A percentile compares a stretch with the other conserved stretches of the same genome.
These are phyloP conservation scores for Amauroascus verrucosus DNA, from an alignment of 2,329 filamentous ascomycete species.

Conservation along the genomic window DNA sequence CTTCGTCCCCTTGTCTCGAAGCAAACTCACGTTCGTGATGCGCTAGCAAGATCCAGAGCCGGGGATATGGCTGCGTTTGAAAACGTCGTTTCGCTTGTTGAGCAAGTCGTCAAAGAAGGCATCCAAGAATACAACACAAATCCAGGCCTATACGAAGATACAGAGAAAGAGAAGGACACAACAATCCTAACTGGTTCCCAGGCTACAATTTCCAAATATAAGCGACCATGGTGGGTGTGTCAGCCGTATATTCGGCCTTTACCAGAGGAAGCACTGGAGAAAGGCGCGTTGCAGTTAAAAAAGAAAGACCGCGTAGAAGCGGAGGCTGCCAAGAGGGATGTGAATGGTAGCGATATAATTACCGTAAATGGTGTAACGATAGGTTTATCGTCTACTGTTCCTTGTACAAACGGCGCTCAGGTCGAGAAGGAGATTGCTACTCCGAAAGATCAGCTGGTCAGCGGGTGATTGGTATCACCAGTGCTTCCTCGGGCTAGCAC, in stretches of 20 bases:
- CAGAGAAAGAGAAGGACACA: constrained; percentile 25
- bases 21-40: constrained; percentile 76
- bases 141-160: constrained; percentile 28
- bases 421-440: constrained; percentile 1
- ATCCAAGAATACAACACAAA: constrained; percentile 54
- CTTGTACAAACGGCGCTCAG: neutral
- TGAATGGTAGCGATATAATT: neutral
- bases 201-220: constrained; percentile 60
- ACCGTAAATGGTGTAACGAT: neutral
- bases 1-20: constrained; percentile 68
- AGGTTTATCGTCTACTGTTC: neutral
- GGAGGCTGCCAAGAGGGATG: neutral
- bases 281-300: constrained; percentile 63
- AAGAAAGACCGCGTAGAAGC: constrained; percentile 47
- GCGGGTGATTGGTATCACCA: neutral
- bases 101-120: constrained; percentile 61
- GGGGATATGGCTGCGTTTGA: constrained; percentile 71
- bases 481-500: neutral
- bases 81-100: constrained; percentile 62
- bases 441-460: constrained; percentile 6
- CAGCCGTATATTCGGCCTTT: constrained; percentile 79
- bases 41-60: constrained; percentile 57
- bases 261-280: constrained; percentile 75
- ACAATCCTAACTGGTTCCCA: constrained; percentile 35
- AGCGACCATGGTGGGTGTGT: constrained; percentile 78